Conservation (phyloP, 495 filamentous ascomycete genomes). For the Penicillium cataractarum region DNA sequence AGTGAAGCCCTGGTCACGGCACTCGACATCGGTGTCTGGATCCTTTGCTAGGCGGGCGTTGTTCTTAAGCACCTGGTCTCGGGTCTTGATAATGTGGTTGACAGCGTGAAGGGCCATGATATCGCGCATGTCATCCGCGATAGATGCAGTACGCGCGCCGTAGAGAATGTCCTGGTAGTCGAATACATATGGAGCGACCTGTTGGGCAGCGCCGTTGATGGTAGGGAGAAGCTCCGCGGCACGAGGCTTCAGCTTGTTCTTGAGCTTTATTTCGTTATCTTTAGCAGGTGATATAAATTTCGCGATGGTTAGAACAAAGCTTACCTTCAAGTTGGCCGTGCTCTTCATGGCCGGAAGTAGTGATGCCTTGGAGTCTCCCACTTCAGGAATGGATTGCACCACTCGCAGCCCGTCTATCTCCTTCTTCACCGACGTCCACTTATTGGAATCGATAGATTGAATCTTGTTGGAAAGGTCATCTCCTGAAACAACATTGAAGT, state of each 20-base stretch:
- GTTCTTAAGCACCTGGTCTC: slow-evolving; percentile 90
- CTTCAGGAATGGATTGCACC: slow-evolving; percentile 45
- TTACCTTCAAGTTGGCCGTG: slow-evolving; percentile 43
- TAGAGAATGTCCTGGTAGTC: slow-evolving; percentile 83
- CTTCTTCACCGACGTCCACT: slow-evolving; percentile 57
- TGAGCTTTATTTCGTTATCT: slow-evolving; percentile 34
- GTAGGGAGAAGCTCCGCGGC: slow-evolving; percentile 38
- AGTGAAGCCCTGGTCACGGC: slow-evolving; percentile 94
- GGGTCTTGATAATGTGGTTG: slow-evolving; percentile 92
- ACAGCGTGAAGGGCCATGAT: slow-evolving; percentile 81
- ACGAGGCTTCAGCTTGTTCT: slow-evolving; percentile 46
- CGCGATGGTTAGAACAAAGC: background rate
- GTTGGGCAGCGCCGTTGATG: slow-evolving; percentile 37
- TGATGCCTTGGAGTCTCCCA: slow-evolving; percentile 26
- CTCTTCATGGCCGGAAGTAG: slow-evolving; percentile 43
- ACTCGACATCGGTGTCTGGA: slow-evolving; percentile 67
- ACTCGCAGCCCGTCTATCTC: slow-evolving; percentile 52
- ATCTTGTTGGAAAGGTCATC: slow-evolving; percentile 56
- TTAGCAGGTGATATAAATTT: background rate
- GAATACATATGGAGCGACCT: slow-evolving; percentile 54
- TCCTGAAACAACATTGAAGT: slow-evolving; percentile 70
- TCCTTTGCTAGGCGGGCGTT: slow-evolving; percentile 72
- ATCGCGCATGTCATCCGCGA: slow-evolving; percentile 66
- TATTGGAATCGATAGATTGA: slow-evolving; percentile 52
- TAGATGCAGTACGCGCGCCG: slow-evolving; percentile 66